Evolutionary conservation across 768 basidiomycete species (phyloP).

Genomic region (Pilatotrama ljubarskyi): DNA sequence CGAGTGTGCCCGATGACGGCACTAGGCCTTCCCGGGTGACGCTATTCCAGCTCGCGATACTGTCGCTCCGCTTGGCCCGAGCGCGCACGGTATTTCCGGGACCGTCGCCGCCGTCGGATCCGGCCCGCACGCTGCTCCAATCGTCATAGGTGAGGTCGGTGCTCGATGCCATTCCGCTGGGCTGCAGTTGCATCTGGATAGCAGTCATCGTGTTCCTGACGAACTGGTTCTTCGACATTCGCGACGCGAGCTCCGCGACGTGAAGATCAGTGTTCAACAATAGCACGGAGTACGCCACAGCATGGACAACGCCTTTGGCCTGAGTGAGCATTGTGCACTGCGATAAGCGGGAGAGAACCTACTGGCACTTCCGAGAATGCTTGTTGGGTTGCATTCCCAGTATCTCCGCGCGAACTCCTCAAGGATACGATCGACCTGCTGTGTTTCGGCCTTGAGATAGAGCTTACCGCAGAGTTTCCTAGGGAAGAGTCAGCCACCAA

Average conservation of each 20-base stretch:
- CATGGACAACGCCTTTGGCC: conserved; percentile 85
- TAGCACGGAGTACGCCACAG: conserved; percentile 88
- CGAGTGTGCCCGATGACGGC: conserved; percentile 34
- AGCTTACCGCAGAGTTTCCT: conserved; percentile 90
- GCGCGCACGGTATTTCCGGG: conserved; percentile 35
- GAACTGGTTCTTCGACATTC: conserved; percentile 93
- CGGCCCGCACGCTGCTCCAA: conserved; percentile 56
- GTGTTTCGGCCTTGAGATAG: conserved; percentile 93
- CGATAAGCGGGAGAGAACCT: conserved; percentile 33
- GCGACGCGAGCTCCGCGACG: conserved; percentile 82
- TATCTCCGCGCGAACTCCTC: conserved; percentile 89
- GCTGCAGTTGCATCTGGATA: conserved; percentile 76
- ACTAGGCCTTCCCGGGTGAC: conserved; percentile 60
- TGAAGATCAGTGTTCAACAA: conserved; percentile 97
- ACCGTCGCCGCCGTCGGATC: conserved; percentile 58
- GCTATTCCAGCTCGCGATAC: conserved; percentile 84
- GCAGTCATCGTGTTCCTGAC: conserved; percentile 88
- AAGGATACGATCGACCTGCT: conserved; percentile 96
- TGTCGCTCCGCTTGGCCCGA: conserved; percentile 76
- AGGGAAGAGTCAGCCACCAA: background rate
- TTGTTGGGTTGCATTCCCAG: conserved; percentile 85
- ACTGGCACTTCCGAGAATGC: conserved; percentile 86
- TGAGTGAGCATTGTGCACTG: conserved; percentile 5
- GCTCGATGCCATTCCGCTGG: conserved; percentile 52
- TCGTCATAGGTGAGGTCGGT: conserved; percentile 71